Base-by-base conservation (phyloP, 2,329 filamentous ascomycete genomes). In the Dactylellina parvicollis region DNA sequence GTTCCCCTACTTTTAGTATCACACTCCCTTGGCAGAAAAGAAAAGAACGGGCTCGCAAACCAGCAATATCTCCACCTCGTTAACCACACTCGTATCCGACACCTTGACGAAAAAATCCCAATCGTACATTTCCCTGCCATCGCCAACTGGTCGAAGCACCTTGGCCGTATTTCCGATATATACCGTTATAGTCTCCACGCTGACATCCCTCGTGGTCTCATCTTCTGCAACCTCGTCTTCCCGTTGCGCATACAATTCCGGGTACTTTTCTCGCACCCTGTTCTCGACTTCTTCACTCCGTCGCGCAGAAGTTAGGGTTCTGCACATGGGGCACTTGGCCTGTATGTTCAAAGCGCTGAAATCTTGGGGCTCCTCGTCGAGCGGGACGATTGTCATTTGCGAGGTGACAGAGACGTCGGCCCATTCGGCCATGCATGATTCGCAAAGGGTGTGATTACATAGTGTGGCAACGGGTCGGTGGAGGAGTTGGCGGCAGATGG, bases 101-200 rank as follows among this genome's bases (percentile, higher is more conserved):
- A 80, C 78, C n/a, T 79, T 75, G 4, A 84, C 81, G 74, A 84
- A 84, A 72, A 84, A 83, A 0, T 79, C 81, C 82, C 83, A 84
- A 30, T 82, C 79, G 72, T 83, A 83, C 62, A 79, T 75, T 49
- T 82, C 83, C n/a, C 42, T 54, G 40, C 62, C 76, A 57, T 42
- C 79, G 57, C 30, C 75, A 16, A 14, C 50, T 69, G 72, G 52
- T n/a, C 76, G 55, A 2, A 80, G 75, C 9, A 79, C 44, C 9
- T 75, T 65, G 75, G 83, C 82, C 57, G 78, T 79, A 60, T 84
- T 84, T 14, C 83, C 83, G 55, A 84, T 81, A 66, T 83, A 79
- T 2, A 84, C 78, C 40, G 81, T 82, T 24, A 84, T 70, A 3
- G 80, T 80, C 64, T 83, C 79, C 0, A 82, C 77, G 3, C 77